Evolutionary conservation across 768 basidiomycete species (phyloP).

Genomic region (Brasilioporus rufonigricans): DNA sequence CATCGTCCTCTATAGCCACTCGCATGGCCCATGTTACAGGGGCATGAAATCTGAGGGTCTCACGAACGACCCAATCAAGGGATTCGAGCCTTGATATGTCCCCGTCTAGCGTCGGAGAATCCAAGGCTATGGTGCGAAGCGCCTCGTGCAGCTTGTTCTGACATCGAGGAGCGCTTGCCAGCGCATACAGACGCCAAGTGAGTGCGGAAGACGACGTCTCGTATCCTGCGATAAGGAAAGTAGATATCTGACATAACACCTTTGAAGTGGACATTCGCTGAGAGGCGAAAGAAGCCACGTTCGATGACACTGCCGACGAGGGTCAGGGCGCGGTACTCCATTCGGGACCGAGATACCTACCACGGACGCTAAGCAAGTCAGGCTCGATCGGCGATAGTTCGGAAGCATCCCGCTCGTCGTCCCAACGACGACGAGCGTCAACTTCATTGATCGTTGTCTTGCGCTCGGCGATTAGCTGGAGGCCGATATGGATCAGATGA

Average conservation of each 20-base stretch:
- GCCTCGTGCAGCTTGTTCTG: slow-evolving; percentile 50
- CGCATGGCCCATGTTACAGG: slow-evolving; percentile 63
- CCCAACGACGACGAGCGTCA: slow-evolving; percentile 19
- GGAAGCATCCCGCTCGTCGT: slow-evolving; percentile 9
- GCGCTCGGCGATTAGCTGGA: slow-evolving; percentile 51
- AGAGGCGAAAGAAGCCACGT: slow-evolving; percentile 41
- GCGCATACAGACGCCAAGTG: slow-evolving; percentile 61
- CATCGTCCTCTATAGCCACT: slow-evolving; percentile 44
- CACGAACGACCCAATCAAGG: slow-evolving; percentile 61
- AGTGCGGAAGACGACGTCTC: slow-evolving; percentile 59
- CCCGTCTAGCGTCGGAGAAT: slow-evolving; percentile 20
- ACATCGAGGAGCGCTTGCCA: slow-evolving; percentile 43
- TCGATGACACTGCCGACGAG: slow-evolving; percentile 52
- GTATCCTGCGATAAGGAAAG: slow-evolving; percentile 64
- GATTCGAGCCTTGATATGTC: slow-evolving; percentile 44
- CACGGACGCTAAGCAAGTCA: slow-evolving; percentile 54
- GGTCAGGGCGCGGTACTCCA: background rate
- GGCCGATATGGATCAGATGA: slow-evolving; percentile 53
- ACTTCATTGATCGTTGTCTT: slow-evolving; percentile 35
- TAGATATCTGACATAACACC: slow-evolving; percentile 60
- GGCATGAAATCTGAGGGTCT: slow-evolving; percentile 52
- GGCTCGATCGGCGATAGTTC: slow-evolving; percentile 14
- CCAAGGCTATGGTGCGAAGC: slow-evolving; percentile 31
- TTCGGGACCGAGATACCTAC: slow-evolving; percentile 32
- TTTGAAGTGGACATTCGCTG: slow-evolving; percentile 58